phyloP scores from a whole-genome alignment of 495 filamentous ascomycete genomes.

The Neurospora sp. region DNA sequence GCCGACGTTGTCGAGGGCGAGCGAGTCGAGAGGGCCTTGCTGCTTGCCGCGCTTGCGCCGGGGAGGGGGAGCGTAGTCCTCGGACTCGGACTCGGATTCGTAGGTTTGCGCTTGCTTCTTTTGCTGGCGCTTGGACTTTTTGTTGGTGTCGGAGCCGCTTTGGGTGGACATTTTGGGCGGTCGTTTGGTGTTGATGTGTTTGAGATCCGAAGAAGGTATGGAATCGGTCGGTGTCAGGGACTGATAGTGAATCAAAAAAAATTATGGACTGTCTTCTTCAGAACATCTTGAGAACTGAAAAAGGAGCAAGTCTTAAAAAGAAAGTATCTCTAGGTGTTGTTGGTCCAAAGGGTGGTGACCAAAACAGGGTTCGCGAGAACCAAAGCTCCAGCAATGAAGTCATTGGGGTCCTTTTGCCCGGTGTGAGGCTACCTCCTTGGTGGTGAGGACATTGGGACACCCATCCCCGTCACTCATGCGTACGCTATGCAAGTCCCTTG shows the following conservation, averaged over 20 bases:
- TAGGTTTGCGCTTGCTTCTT: constrained; percentile 23
- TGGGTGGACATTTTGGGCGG: constrained; percentile 22
- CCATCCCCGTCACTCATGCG: not conserved
- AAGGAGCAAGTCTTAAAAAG: constrained; percentile 8
- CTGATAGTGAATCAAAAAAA: not conserved
- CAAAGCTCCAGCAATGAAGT: constrained; percentile 13
- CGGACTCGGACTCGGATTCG: constrained; percentile 32
- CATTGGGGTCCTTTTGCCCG: constrained; percentile 2
- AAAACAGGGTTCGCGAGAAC: constrained; percentile 13
- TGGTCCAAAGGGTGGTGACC: not conserved
- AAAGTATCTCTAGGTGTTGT: not conserved
- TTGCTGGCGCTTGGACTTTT: constrained; percentile 19
- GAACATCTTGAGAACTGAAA: constrained; percentile 1
- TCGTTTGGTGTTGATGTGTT: not conserved
- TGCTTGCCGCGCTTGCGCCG: constrained; percentile 29
- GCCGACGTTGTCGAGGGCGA: constrained; percentile 50
- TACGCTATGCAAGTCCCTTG: not conserved
- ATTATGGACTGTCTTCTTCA: not conserved
- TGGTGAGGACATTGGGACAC: not conserved
- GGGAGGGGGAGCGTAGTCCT: constrained; percentile 22
- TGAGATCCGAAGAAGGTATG: too few relatives aligned
- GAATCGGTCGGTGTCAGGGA: not conserved
- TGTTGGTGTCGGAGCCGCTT: constrained; percentile 23
- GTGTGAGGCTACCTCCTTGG: not conserved
- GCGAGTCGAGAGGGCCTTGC: constrained; percentile 45